Evolutionary conservation across 148 eudicot species (phyloP).

Genomic region (Simmondsia chinensis): DNA sequence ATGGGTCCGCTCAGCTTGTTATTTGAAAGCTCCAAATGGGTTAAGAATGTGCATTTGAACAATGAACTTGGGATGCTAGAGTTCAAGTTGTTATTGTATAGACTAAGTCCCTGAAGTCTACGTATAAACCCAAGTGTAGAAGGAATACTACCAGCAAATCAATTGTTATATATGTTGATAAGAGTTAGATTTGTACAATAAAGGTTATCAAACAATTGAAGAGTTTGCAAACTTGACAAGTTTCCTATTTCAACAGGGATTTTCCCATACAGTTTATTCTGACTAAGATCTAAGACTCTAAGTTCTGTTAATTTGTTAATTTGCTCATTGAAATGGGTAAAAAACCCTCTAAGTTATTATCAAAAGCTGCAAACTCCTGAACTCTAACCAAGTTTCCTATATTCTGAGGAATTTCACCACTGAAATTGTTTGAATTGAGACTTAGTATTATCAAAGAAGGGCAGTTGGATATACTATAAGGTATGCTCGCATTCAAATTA

Average conservation of each 20-base stretch:
- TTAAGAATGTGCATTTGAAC: conserved; percentile 39
- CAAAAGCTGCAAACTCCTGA: conserved; percentile 30
- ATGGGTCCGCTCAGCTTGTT: conserved; percentile 54
- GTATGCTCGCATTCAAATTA: conserved; percentile 47
- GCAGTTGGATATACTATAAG: conserved; percentile 54
- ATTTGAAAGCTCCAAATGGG: conserved; percentile 44
- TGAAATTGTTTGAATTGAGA: conserved; percentile 38
- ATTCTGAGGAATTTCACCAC: conserved; percentile 44
- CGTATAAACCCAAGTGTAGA: conserved; percentile 51
- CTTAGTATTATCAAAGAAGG: conserved; percentile 29
- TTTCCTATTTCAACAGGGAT: conserved; percentile 57
- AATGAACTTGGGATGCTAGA: conserved; percentile 52
- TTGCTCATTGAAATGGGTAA: conserved; percentile 56
- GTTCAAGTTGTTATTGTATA: conserved; percentile 43
- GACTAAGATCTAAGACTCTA: conserved; percentile 38
- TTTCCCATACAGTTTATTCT: conserved; percentile 42
- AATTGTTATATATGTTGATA: conserved; percentile 38
- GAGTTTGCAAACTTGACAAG: conserved; percentile 31
- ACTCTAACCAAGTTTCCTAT: conserved; percentile 54
- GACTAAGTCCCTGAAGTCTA: conserved; percentile 30
- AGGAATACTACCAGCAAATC: conserved; percentile 53
- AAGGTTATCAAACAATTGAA: conserved; percentile 53
- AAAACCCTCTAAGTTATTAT: conserved; percentile 42
- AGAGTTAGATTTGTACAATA: conserved; percentile 37
- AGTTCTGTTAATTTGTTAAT: conserved; percentile 25